Base-by-base conservation (phyloP, 805 yeast genomes). In the Candida patagonica region DNA sequence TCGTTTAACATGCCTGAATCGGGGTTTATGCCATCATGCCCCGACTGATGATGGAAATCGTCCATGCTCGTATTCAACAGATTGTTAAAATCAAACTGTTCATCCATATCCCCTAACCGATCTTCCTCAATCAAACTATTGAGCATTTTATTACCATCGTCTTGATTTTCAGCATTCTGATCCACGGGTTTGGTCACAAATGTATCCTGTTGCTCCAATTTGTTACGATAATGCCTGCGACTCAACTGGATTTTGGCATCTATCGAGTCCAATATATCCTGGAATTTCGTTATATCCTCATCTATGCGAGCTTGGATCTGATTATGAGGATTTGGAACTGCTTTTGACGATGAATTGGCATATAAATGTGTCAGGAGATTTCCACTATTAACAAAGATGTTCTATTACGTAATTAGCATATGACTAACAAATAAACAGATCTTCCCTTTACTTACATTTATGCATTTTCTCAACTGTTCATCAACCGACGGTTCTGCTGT, bases 321-420 rank as follows among this genome's bases (percentile, higher is more conserved):
- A 4, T 48, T 34, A 1, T 53, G 51, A 4, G 54, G 53, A 40
- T 51, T 51, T 12, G 54, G 52, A 16, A 49, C 44, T n/a, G 44
- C 47, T 36, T 44, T 43, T 29, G 43, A 43, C n/a, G 34, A n/a
- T 16, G 39, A 35, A 31, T 42, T 40, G 10, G 45, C 21, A 22
- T 38, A 32, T 29, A 49, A 34, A 25, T 42, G 35, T 19, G 41
- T 32, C 2, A 49, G 37, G 21, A 49, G 37, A 20, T 46, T 23
- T 19, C 53, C 53, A 23, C 50, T 37, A 10, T 42, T 33, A 8
- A 47, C 50, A 21, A 49, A 30, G 12, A 49, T 44, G 13, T 42
- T 12, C 47, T 42, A 26, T 7, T 3, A 4, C 10, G 7, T 23
- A n/a, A 15, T 35, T 35, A 35, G 27, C 15, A 8, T 19, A 8